Base-by-base conservation (phyloP, 176 grass and related monocot species). In the Thinopyrum elongatum region DNA sequence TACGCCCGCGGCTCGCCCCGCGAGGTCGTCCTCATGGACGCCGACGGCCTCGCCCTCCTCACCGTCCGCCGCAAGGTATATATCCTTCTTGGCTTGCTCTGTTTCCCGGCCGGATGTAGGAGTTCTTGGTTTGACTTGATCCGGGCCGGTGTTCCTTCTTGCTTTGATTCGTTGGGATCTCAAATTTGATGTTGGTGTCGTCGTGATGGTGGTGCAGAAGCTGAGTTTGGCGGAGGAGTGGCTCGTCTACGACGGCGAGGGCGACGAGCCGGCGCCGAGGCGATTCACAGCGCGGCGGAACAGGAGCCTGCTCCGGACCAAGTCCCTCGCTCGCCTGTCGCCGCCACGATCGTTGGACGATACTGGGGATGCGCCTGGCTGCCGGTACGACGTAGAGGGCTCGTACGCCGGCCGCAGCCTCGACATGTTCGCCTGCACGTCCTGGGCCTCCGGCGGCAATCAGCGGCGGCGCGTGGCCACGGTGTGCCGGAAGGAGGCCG, bases 161-260 rank as follows among this genome's bases (percentile, higher is more conserved):
- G n/a, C 12, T 46, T 51, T 51, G 44, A 70, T 70, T 11, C 33
- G 25, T 29, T 23, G 47, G 23, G 6, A 60, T 28, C 63, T 22
- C 64, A 5, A 63, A 41, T 55, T 49, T 30, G 3, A 2, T 9
- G 15, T 19, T 6, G 28, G 7, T 62, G 0, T 49, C 46, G 14
- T 30, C 51, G 67, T 84, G 62, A 22, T 47, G 12, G 44, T 82
- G 6, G 79, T 86, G 87, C 90, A 97, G 95, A 94, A 89, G 39
- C 76, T 97, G 30, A 94, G 92, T 71, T 59, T 97, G 22, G 78
- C 79, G 2, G 95, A 97, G 51, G 88, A 93, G 31, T 94, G 95
- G 95, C 25, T 87, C 21, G 85, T 97, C 47, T 97, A 94, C 82
- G 87, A 84, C 10, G 95, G 95, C 61, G 95, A 97, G 49, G 91